Evolutionary conservation across 768 basidiomycete species (phyloP), one percentile per base, ranked within the genome.

Genomic region (Hypsizygus marmoreus): DNA sequence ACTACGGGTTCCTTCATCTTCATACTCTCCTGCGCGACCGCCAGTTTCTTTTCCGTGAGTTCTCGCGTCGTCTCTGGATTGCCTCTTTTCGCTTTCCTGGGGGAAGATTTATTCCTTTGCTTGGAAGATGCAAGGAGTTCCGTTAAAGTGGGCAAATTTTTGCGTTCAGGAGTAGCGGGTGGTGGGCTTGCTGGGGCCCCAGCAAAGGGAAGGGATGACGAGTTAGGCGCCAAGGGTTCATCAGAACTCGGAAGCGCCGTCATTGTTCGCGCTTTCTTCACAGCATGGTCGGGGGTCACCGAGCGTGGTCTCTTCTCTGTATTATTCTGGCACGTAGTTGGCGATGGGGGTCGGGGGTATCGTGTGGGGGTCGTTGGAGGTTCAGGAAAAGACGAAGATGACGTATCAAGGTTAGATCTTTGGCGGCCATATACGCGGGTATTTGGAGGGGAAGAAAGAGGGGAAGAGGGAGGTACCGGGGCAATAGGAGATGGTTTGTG

Each of bases 51-150:
- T 22, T 61, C 57, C 11, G 67, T 61, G n/a, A n/a, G n/a, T n/a
- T n/a, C n/a, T n/a, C n/a, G n/a, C n/a, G n/a, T n/a, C n/a, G n/a
- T n/a, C n/a, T n/a, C n/a, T n/a, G n/a, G n/a, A n/a, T n/a, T n/a
- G n/a, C n/a, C n/a, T n/a, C n/a, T n/a, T n/a, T n/a, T n/a, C n/a
- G n/a, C n/a, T n/a, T n/a, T n/a, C n/a, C n/a, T n/a, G n/a, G n/a
- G n/a, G n/a, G n/a, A n/a, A n/a, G n/a, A n/a, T n/a, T n/a, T n/a
- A n/a, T n/a, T n/a, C n/a, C n/a, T n/a, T n/a, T n/a, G n/a, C n/a
- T n/a, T n/a, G n/a, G n/a, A n/a, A 16, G 74, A 73, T 1, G 74
- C 75, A 1, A 77, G 62, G 10, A 79, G 69, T 35, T 74, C 74
- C 1, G 66, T 72, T 24, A 74, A 59, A 8, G 66, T 74, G 10